Evolutionary conservation across 2,329 filamentous ascomycete species (phyloP).

Genomic region (Orbilia quercus): DNA sequence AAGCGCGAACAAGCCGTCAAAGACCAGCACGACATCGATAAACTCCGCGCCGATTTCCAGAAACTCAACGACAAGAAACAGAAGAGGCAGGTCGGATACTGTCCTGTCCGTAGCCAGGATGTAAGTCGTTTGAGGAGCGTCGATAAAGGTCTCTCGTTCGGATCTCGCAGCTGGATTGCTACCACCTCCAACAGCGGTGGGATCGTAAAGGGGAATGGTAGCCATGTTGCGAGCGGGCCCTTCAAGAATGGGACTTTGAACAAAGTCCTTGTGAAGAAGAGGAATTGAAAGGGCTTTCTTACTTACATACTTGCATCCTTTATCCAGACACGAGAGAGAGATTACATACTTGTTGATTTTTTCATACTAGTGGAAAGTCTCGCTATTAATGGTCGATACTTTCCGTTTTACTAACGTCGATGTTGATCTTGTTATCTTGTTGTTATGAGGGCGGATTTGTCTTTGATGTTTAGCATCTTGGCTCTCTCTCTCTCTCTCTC

Average conservation of each 20-base stretch:
- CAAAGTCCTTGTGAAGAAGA: conserved; percentile 29
- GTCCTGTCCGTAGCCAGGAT: conserved; percentile 21
- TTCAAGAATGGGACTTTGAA: conserved; percentile 44
- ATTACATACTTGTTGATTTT: too few relatives aligned
- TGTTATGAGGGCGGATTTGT: too few relatives aligned
- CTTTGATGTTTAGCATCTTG: too few relatives aligned
- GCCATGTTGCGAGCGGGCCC: conserved; percentile 10
- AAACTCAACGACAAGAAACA: conserved; percentile 28
- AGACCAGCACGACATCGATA: conserved; percentile 32
- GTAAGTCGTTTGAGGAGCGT: conserved; percentile 13
- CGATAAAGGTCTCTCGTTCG: conserved; percentile 14
- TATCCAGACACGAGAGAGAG: too few relatives aligned
- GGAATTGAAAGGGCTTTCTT: conserved; percentile 9
- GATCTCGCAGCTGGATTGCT: conserved; percentile 3
- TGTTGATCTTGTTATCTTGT: too few relatives aligned
- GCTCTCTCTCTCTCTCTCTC: too few relatives aligned
- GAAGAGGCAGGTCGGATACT: conserved; percentile 32
- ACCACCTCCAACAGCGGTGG: background rate
- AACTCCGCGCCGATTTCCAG: conserved; percentile 34
- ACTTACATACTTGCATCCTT: background rate
- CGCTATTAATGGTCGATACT: too few relatives aligned
- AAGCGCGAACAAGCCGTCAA: conserved; percentile 57
- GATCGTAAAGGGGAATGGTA: background rate
- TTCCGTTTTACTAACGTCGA: too few relatives aligned
- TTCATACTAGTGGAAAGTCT: too few relatives aligned